Conservation (phyloP, 306 rosid species). For the Styphnolobium japonicum region DNA sequence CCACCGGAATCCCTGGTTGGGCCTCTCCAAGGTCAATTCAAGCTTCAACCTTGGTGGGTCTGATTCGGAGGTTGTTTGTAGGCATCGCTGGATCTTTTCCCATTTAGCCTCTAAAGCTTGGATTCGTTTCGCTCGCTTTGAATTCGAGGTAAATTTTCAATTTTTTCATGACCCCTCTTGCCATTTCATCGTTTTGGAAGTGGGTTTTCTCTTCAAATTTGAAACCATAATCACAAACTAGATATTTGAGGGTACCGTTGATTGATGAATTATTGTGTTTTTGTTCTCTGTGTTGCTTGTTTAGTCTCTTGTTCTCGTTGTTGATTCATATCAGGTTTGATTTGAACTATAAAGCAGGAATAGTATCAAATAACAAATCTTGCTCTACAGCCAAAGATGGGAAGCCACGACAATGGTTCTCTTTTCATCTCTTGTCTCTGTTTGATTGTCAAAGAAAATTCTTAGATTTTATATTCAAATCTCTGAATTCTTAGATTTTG, state of each 20-base stretch:
- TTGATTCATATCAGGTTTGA: slow-evolving; percentile 20
- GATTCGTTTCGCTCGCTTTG: neutral
- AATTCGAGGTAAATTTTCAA: slow-evolving; percentile 14
- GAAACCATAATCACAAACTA: neutral
- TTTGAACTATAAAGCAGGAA: neutral
- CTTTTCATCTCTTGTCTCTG: slow-evolving; percentile 18
- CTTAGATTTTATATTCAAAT: slow-evolving; percentile 20
- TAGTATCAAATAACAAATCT: neutral
- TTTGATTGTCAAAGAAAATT: slow-evolving; percentile 11
- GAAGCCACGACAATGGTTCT: slow-evolving; percentile 51
- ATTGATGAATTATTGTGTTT: neutral
- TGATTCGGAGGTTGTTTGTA: neutral
- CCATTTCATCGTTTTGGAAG: slow-evolving; percentile 1
- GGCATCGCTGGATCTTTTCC: neutral
- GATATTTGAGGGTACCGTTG: neutral
- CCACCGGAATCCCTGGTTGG: neutral
- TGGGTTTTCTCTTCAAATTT: slow-evolving; percentile 15
- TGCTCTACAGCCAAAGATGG: slow-evolving; percentile 45
- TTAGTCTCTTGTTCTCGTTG: neutral
- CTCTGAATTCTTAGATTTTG: slow-evolving; percentile 14
- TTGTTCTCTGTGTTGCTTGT: neutral
- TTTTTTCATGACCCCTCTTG: neutral
- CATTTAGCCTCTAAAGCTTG: neutral
- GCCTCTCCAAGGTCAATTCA: neutral
- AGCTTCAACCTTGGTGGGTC: neutral